Base-by-base conservation (phyloP, 2,329 filamentous ascomycete genomes). In the Dendryphion nanum region DNA sequence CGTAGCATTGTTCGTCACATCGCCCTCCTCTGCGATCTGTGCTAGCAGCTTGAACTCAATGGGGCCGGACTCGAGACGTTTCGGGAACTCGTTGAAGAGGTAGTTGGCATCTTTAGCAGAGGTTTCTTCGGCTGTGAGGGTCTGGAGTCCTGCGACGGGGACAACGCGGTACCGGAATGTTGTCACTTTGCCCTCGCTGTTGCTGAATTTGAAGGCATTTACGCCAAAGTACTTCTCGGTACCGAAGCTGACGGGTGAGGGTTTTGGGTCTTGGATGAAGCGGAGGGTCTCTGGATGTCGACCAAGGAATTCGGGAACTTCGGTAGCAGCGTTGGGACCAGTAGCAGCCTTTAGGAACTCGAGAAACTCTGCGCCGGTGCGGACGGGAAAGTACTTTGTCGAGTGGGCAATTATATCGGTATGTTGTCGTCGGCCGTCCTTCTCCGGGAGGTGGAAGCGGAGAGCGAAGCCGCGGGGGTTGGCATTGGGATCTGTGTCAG, bases 341-440 rank as follows among this genome's bases (percentile, higher is more conserved):
- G 54, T 64, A 7, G 50, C 51, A 0, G 73, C 69, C n/a, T 54
- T 47, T 20, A 79, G 63, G 34, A 79, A 66, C 6, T 66, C 65
- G 1, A 78, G 66, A 32, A 78, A 76, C n/a, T 72, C 74, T 12
- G 68, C 74, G 12, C 76, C 76, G 0, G 73, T 78, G 23, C 69
- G 64, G 0, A 68, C 69, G 0, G 77, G 77, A 57, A 81, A 80
- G 54, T 66, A 70, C 2, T 70, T 65, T 1, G 72, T 74, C 1
- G 70, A 74, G 57, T 81, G 77, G 0, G 68, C 58, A 35, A 81
- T 63, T 47, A 81, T 74, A 50, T 82, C 77, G 2, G 77, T 80
- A 57, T 81, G 77, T 15, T 66, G 56, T 12, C 69, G 50, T 53
- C 59, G 33, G 59, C 68, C 24, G 54, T 57, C 65, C 3, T 58